Evolutionary conservation across 768 basidiomycete species (phyloP).

Genomic region (Serendipita indica): DNA sequence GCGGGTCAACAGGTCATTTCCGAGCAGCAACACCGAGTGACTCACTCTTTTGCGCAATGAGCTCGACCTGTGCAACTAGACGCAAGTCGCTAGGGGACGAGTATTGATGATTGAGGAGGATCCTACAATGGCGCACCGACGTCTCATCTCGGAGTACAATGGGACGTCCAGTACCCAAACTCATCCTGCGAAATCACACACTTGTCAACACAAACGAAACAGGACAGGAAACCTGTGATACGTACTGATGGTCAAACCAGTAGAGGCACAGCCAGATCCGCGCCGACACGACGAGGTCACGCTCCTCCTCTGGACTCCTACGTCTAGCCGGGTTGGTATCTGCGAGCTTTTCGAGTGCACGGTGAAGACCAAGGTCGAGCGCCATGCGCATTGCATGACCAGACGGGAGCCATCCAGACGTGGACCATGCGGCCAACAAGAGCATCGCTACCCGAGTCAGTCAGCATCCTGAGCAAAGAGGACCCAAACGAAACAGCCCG

Average conservation of each 20-base stretch:
- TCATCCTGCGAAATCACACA: constrained; percentile 46
- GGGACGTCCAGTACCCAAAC: constrained; percentile 80
- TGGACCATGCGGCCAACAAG: constrained; percentile 82
- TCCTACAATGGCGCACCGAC: constrained; percentile 69
- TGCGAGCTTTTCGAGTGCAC: constrained; percentile 80
- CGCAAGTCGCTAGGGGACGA: constrained; percentile 80
- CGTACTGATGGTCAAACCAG: constrained; percentile 92
- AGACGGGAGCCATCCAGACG: constrained; percentile 87
- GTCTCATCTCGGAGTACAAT: constrained; percentile 80
- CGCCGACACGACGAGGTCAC: constrained; percentile 81
- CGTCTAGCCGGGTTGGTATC: constrained; percentile 28
- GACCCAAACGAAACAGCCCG: neutral
- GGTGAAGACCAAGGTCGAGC: constrained; percentile 81
- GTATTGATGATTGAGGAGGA: constrained; percentile 75
- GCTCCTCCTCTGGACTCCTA: constrained; percentile 63
- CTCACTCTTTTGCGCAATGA: constrained; percentile 83
- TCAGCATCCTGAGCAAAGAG: neutral
- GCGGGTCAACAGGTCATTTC: neutral
- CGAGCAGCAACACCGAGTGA: neutral
- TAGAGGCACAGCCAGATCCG: constrained; percentile 91
- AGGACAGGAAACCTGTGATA: constrained; percentile 12
- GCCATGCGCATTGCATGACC: constrained; percentile 97
- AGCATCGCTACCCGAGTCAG: constrained; percentile 54
- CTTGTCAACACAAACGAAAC: constrained; percentile 7
- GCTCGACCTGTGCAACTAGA: constrained; percentile 72